A percentile compares a stretch with the other conserved stretches of the same genome.
Evolutionary conservation across 2,329 filamentous ascomycete species (phyloP).

Genomic region (Gyromitra esculenta): DNA sequence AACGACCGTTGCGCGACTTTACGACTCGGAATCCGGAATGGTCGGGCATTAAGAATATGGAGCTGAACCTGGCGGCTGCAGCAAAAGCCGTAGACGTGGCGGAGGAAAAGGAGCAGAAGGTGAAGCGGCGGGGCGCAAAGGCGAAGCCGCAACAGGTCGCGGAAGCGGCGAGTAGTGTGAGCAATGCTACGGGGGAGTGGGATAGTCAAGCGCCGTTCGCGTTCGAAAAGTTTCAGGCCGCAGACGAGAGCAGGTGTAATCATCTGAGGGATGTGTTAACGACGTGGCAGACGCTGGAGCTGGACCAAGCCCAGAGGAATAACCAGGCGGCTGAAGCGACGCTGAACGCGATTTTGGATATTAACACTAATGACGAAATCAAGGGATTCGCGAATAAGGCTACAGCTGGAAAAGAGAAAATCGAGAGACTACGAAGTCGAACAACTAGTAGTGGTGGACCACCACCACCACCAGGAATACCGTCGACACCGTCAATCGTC

Average conservation of each 20-base stretch:
- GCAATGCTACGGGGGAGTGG: conserved; percentile 86
- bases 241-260: conserved; percentile 89
- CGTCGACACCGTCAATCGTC: conserved; percentile 60
- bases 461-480: conserved; percentile 55
- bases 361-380: conserved; percentile 88
- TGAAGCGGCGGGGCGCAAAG: conserved; percentile 79
- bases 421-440: conserved; percentile 59
- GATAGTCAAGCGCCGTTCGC: conserved; percentile 93
- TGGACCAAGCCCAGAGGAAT: conserved; percentile 82
- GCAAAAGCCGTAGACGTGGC: conserved; percentile 86
- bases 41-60: conserved; percentile 80
- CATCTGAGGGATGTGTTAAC: conserved; percentile 90
- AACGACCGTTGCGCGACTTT: conserved; percentile 82
- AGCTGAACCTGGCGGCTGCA: conserved; percentile 79
- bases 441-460: conserved; percentile 57
- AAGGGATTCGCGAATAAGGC: conserved; percentile 70
- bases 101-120: conserved; percentile 85
- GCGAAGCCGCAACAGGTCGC: conserved; percentile 81
- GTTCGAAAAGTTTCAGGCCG: conserved; percentile 88
- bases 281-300: conserved; percentile 90
- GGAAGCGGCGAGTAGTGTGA: conserved; percentile 75
- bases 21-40: conserved; percentile 76
- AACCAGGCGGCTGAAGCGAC: conserved; percentile 80
- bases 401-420: conserved; percentile 60
- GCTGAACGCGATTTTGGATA: conserved; percentile 82